A percentile compares a stretch with the other conserved stretches of the same genome.
phyloP scores from a whole-genome alignment of 2,329 filamentous ascomycete genomes.

The Exophiala xenobiotica region DNA sequence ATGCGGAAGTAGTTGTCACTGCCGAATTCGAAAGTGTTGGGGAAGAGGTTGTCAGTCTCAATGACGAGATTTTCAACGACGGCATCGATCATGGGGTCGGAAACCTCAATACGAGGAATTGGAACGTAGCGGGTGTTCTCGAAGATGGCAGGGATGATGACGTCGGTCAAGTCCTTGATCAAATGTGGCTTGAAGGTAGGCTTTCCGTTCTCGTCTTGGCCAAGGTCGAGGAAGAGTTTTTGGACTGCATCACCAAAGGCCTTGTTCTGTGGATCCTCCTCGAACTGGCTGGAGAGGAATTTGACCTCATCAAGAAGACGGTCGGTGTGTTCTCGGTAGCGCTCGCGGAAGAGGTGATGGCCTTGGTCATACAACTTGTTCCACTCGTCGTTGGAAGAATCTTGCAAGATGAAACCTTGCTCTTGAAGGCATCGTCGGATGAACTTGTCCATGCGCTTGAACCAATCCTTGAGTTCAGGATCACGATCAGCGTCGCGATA shows the following conservation, averaged over 20 bases:
- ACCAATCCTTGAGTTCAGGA: slow-evolving; percentile 84
- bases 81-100: slow-evolving; percentile 77
- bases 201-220: slow-evolving; percentile 81
- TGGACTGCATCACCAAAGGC: slow-evolving; percentile 72
- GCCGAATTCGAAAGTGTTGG: slow-evolving; percentile 82
- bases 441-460: slow-evolving; percentile 73
- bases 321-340: slow-evolving; percentile 83
- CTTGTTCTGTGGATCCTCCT: slow-evolving; percentile 82
- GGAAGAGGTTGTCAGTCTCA: slow-evolving; percentile 94
- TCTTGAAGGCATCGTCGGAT: slow-evolving; percentile 81
- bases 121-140: slow-evolving; percentile 87
- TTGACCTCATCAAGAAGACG: slow-evolving; percentile 85
- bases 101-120: slow-evolving; percentile 90
- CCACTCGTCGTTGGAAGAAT: slow-evolving; percentile 77
- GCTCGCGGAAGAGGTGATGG: slow-evolving; percentile 80
- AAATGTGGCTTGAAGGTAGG: slow-evolving; percentile 88
- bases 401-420: slow-evolving; percentile 86
- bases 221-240: slow-evolving; percentile 88
- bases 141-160: slow-evolving; percentile 80
- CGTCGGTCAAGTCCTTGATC: slow-evolving; percentile 80
- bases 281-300: slow-evolving; percentile 85
- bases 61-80: slow-evolving; percentile 93
- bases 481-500: slow-evolving; percentile 86
- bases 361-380: slow-evolving; percentile 81
- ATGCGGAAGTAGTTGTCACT: slow-evolving; percentile 94